A percentile compares a stretch with the other conserved stretches of the same genome.
Evolutionary conservation across 106 monocot species (phyloP).

Genomic region (Dactylorhiza incarnata): DNA sequence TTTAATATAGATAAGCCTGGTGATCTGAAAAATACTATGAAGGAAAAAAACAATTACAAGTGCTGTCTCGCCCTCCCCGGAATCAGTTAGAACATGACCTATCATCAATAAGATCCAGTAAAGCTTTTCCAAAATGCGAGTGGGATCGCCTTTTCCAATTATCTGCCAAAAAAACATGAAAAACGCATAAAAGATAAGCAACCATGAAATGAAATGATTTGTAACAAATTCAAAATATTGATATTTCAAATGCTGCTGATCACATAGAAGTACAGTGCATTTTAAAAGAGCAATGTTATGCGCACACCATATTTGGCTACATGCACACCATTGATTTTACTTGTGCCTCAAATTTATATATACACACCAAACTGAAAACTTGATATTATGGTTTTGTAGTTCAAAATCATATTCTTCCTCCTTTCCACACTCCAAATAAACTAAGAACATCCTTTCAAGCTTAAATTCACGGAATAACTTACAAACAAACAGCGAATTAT

Average conservation of each 20-base stretch:
- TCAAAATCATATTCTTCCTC: too few relatives aligned
- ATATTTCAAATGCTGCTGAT: constrained; percentile 1
- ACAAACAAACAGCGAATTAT: too few relatives aligned
- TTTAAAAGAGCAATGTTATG: too few relatives aligned
- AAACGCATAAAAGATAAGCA: not conserved
- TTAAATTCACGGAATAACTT: too few relatives aligned
- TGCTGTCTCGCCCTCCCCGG: constrained; percentile 79
- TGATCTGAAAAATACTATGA: not conserved
- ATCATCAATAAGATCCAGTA: constrained; percentile 90
- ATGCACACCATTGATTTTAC: too few relatives aligned
- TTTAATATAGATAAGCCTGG: not conserved
- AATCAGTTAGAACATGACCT: constrained; percentile 88
- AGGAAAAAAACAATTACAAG: constrained; percentile 48
- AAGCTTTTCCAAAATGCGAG: constrained; percentile 74
- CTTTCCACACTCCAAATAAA: too few relatives aligned
- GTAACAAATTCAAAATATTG: not conserved
- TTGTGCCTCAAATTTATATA: too few relatives aligned
- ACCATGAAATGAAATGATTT: not conserved
- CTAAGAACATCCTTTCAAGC: too few relatives aligned
- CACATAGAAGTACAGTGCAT: too few relatives aligned
- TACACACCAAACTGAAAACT: too few relatives aligned
- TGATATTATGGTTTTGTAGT: too few relatives aligned
- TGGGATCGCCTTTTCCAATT: constrained; percentile 53
- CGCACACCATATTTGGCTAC: too few relatives aligned
- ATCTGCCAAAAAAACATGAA: constrained; percentile 25